Percentiles rank a stretch among this genome's conserved stretches.
These are phyloP conservation scores for Trichomonas tenax DNA, from an alignment of 208 protist species.

Conservation along the genomic window DNA sequence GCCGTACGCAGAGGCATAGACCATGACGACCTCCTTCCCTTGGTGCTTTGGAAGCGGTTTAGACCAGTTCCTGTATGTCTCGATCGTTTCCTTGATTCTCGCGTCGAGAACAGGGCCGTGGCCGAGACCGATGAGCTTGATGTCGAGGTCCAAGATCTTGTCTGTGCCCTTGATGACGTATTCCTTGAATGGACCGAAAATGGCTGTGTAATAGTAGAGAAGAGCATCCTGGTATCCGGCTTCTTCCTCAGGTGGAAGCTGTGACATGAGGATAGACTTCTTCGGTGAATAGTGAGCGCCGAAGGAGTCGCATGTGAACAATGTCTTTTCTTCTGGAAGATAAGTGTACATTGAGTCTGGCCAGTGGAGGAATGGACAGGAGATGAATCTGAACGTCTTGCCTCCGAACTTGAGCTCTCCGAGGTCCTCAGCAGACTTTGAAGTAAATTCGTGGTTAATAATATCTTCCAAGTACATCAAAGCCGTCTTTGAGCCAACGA, in stretches of 20 bases:
- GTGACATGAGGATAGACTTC: not conserved
- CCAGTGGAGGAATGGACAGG: conserved; percentile 1
- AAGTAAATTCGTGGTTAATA: not conserved
- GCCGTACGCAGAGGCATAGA: not conserved
- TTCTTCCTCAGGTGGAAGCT: not conserved
- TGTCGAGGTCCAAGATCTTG: not conserved
- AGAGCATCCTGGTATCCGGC: not conserved
- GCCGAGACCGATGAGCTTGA: not conserved
- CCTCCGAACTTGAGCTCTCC: not conserved
- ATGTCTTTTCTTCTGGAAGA: not conserved
- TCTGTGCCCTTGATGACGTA: not conserved
- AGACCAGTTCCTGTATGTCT: not conserved
- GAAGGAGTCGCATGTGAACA: conserved; percentile 17
- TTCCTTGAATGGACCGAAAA: conserved; percentile 15
- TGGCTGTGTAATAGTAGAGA: conserved; percentile 1
- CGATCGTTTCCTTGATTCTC: not conserved
- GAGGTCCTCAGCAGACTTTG: not conserved
- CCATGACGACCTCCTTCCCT: not conserved
- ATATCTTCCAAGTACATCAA: not conserved
- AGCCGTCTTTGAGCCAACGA: not conserved
- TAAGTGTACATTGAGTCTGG: conserved; percentile 12
- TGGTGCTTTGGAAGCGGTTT: not conserved
- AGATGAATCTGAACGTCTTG: not conserved
- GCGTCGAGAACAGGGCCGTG: not conserved
- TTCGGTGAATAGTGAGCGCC: not conserved